Conservation (phyloP, 805 yeast species). For the Candida ficus region DNA sequence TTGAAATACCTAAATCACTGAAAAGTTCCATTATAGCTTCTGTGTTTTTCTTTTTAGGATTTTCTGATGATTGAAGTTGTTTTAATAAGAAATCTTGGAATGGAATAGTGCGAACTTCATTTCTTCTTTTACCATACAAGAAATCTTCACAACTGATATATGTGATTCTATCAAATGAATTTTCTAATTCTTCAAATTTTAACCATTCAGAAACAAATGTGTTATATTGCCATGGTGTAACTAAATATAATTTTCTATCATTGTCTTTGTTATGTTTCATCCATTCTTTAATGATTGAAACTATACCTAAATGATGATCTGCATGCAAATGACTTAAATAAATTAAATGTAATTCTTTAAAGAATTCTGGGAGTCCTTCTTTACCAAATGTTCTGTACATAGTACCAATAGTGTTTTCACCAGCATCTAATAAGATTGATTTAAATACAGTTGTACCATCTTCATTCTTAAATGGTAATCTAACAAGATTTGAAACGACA, state of each 20-base stretch:
- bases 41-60: slow-evolving; percentile 18
- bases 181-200: slow-evolving; percentile 34
- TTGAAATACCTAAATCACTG: slow-evolving; percentile 36
- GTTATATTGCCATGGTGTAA: slow-evolving; percentile 72
- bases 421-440: slow-evolving; percentile 79
- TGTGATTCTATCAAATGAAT: slow-evolving; percentile 37
- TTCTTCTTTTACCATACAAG: slow-evolving; percentile 32
- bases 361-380: slow-evolving; percentile 35
- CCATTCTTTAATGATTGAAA: slow-evolving; percentile 71
- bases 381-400: slow-evolving; percentile 57
- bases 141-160: slow-evolving; percentile 62
- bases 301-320: slow-evolving; percentile 89
- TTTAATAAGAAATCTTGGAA: slow-evolving; percentile 17
- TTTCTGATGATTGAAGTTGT: not conserved
- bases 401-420: slow-evolving; percentile 84
- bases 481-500: slow-evolving; percentile 73
- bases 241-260: slow-evolving; percentile 43
- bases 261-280: slow-evolving; percentile 34
- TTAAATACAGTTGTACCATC: slow-evolving; percentile 27
- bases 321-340: slow-evolving; percentile 92
- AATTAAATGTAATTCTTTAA: slow-evolving; percentile 59
- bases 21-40: slow-evolving; percentile 32
- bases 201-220: slow-evolving; percentile 69
- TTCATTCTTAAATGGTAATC: slow-evolving; percentile 47
- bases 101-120: slow-evolving; percentile 26